These are phyloP conservation scores for Asterophora lycoperdoides DNA, from an alignment of 768 basidiomycete species.

Conservation along the genomic window DNA sequence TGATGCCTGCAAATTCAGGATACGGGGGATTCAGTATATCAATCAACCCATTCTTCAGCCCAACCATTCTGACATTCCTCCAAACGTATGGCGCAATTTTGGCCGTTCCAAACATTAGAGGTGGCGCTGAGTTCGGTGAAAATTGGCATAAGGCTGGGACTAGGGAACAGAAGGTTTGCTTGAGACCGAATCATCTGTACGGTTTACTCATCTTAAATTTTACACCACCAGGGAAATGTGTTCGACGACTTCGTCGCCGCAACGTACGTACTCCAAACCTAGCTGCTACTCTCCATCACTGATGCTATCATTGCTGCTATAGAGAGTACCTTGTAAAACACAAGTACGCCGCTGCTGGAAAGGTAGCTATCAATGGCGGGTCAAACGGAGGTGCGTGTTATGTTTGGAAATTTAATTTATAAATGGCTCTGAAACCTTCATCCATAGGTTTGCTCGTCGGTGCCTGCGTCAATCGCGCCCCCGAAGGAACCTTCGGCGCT, in stretches of 20 bases:
- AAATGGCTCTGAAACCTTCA: neutral
- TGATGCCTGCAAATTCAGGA: conserved; percentile 31
- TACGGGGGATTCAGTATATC: conserved; percentile 81
- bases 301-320: conserved; percentile 3
- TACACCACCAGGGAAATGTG: conserved; percentile 50
- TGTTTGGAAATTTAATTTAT: too few relatives aligned
- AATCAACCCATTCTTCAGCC: conserved; percentile 68
- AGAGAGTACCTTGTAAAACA: conserved; percentile 73
- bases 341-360: conserved; percentile 62
- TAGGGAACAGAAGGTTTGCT: conserved; percentile 59
- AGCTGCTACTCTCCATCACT: neutral
- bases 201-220: conserved; percentile 6
- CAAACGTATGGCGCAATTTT: conserved; percentile 65
- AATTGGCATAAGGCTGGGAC: conserved; percentile 78
- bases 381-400: conserved; percentile 68
- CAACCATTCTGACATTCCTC: conserved; percentile 67
- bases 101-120: conserved; percentile 57
- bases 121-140: conserved; percentile 78
- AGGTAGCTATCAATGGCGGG: conserved; percentile 73
- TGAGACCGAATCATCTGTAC: neutral
- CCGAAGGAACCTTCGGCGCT: conserved; percentile 71
- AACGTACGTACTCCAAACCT: conserved; percentile 48
- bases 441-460: conserved; percentile 65
- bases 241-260: conserved; percentile 84
- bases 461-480: conserved; percentile 81